Evolutionary conservation across 345 rosid genomes (phyloP).

Genomic region (Clarkia xantiana): DNA sequence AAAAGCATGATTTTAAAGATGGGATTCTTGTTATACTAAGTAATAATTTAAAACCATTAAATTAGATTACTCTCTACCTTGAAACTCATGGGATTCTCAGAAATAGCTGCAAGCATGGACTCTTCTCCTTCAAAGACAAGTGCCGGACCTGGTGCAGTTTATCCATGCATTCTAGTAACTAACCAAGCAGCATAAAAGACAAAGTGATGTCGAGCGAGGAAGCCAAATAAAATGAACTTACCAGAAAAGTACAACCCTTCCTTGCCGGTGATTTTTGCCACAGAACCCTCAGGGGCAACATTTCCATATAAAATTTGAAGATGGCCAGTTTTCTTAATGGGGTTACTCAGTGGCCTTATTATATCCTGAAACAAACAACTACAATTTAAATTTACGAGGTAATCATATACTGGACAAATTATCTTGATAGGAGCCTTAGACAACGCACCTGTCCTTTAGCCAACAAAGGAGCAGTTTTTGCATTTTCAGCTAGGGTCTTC

Average conservation of each 20-base stretch:
- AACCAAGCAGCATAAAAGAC: not conserved
- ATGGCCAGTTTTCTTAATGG: conserved; percentile 93
- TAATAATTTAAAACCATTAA: too few species aligned
- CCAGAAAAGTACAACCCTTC: conserved; percentile 95
- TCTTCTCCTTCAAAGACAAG: conserved; percentile 98
- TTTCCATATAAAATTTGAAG: conserved; percentile 83
- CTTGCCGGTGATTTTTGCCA: conserved; percentile 97
- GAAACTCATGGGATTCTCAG: conserved; percentile 66
- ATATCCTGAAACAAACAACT: conserved; percentile 38
- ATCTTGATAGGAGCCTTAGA: not conserved
- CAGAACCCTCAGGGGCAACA: conserved; percentile 95
- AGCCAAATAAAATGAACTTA: conserved; percentile 10
- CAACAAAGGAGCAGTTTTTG: conserved; percentile 46
- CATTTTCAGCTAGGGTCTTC: conserved; percentile 81
- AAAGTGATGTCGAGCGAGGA: not conserved
- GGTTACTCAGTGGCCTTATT: conserved; percentile 59
- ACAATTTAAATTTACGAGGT: too few species aligned
- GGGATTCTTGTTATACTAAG: not conserved
- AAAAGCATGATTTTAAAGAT: too few species aligned
- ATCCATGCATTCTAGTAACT: not conserved
- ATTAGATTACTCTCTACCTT: conserved; percentile 30
- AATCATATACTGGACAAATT: not conserved
- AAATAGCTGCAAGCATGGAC: conserved; percentile 73
- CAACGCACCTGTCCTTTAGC: conserved; percentile 61
- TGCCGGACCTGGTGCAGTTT: conserved; percentile 66